Evolutionary conservation across 805 yeast species (phyloP).

Genomic region (Candida cerambycidarum): DNA sequence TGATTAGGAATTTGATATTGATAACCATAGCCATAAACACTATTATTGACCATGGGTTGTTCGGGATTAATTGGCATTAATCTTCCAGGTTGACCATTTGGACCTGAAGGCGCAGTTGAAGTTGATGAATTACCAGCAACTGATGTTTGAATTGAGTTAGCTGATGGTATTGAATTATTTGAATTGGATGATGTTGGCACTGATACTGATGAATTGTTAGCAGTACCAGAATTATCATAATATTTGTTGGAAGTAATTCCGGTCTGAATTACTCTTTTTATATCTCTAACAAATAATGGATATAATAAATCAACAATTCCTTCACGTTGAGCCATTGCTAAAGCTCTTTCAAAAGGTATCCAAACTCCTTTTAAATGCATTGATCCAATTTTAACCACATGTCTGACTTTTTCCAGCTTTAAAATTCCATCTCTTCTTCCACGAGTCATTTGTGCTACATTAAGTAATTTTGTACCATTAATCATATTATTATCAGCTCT

Average conservation of each 20-base stretch:
- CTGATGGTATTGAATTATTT: slow-evolving; percentile 1
- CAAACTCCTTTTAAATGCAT: slow-evolving; percentile 89
- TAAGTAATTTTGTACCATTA: slow-evolving; percentile 79
- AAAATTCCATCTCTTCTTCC: slow-evolving; percentile 84
- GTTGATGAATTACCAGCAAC: background rate
- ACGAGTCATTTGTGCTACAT: slow-evolving; percentile 84
- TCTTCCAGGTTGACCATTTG: slow-evolving; percentile 3
- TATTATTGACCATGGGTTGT: slow-evolving; percentile 12
- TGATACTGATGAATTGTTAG: background rate
- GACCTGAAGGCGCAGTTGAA: background rate
- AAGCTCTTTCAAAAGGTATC: slow-evolving; percentile 84
- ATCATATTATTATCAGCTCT: slow-evolving; percentile 85
- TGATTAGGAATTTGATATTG: slow-evolving; percentile 27
- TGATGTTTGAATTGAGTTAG: background rate
- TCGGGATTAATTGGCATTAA: slow-evolving; percentile 5
- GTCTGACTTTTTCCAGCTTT: slow-evolving; percentile 72
- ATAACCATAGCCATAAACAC: slow-evolving; percentile 17
- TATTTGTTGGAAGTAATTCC: slow-evolving; percentile 40
- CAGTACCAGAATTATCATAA: slow-evolving; percentile 11
- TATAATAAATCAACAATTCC: slow-evolving; percentile 66
- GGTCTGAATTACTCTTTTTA: slow-evolving; percentile 53
- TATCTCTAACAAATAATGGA: slow-evolving; percentile 73
- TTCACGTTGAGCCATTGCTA: slow-evolving; percentile 78
- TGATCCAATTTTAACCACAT: slow-evolving; percentile 82
- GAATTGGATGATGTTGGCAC: background rate